Conservation (phyloP, 2,329 filamentous ascomycete genomes). For the Aspergillus sp. region DNA sequence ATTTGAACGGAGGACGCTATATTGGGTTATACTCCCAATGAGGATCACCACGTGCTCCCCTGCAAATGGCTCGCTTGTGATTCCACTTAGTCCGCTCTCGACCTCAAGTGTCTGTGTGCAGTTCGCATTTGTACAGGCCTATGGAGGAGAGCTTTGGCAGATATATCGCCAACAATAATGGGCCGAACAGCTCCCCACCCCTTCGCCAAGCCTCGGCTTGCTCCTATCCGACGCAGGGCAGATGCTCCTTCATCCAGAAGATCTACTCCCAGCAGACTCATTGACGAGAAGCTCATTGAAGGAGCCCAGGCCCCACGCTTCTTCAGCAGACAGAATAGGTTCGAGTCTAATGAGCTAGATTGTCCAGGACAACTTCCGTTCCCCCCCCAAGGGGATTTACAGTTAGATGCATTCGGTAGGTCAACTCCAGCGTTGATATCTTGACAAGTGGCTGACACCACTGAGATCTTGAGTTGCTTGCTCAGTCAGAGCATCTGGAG, state of each 20-base stretch:
- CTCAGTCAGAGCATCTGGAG: constrained; percentile 24
- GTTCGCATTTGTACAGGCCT: too few species aligned
- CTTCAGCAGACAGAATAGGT: constrained; percentile 3
- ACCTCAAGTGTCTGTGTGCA: too few species aligned
- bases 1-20: too few species aligned
- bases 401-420: constrained; percentile 52
- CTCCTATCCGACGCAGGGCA: constrained; percentile 9
- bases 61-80: neutral
- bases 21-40: neutral
- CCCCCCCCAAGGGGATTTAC: constrained; percentile 22
- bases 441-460: neutral
- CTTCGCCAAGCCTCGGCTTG: constrained; percentile 9
- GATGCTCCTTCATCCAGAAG: constrained; percentile 1
- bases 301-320: constrained; percentile 16
- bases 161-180: constrained; percentile 13
- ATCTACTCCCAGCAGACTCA: constrained; percentile 12
- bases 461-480: constrained; percentile 38
- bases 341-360: neutral
- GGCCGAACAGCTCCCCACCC: constrained; percentile 7
- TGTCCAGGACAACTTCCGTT: neutral
- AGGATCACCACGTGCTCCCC: neutral
- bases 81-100: neutral
- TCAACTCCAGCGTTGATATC: neutral
- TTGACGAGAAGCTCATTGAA: constrained; percentile 23
- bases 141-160: too few species aligned